These are phyloP conservation scores for Benincasa hispida DNA, from an alignment of 306 rosid genomes.

Conservation along the genomic window DNA sequence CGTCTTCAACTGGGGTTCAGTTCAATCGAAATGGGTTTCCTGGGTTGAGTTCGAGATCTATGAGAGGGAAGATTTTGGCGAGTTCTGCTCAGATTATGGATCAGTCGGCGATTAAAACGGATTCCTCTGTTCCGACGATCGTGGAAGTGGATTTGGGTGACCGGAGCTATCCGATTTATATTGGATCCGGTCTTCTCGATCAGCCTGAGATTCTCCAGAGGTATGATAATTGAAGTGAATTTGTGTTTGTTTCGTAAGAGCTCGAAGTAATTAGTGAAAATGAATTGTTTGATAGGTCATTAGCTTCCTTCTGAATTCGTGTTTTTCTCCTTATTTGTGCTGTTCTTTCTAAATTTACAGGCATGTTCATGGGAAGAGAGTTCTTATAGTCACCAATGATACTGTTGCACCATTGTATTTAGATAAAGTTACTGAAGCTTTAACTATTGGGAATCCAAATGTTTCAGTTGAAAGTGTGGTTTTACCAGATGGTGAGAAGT, in stretches of 20 bases:
- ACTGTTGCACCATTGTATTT: slow-evolving; percentile 71
- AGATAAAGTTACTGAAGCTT: slow-evolving; percentile 65
- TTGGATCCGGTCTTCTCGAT: slow-evolving; percentile 70
- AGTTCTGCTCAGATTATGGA: slow-evolving; percentile 56
- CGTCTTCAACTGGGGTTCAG: slow-evolving; percentile 2
- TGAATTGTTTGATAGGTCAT: neutral
- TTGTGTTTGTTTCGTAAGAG: neutral
- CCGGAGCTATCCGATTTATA: slow-evolving; percentile 92
- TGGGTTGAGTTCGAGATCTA: slow-evolving; percentile 10
- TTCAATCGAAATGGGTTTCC: slow-evolving; percentile 13
- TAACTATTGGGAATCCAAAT: slow-evolving; percentile 63
- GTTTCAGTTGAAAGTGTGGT: slow-evolving; percentile 76
- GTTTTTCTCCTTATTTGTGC: neutral
- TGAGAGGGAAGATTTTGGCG: slow-evolving; percentile 29
- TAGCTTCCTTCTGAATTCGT: neutral
- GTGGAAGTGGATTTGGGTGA: slow-evolving; percentile 78
- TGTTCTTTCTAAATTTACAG: slow-evolving; percentile 18
- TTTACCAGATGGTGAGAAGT: slow-evolving; percentile 84
- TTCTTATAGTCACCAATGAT: slow-evolving; percentile 74
- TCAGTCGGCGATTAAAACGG: slow-evolving; percentile 27
- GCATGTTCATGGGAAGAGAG: slow-evolving; percentile 93
- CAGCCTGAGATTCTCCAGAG: slow-evolving; percentile 65
- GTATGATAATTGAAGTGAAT: slow-evolving; percentile 12
- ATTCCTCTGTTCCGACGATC: slow-evolving; percentile 19
- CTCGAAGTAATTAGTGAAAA: neutral